These are phyloP conservation scores for Papiliotrema laurentii DNA, from an alignment of 1,284 basidiomycete genomes.

Conservation along the genomic window DNA sequence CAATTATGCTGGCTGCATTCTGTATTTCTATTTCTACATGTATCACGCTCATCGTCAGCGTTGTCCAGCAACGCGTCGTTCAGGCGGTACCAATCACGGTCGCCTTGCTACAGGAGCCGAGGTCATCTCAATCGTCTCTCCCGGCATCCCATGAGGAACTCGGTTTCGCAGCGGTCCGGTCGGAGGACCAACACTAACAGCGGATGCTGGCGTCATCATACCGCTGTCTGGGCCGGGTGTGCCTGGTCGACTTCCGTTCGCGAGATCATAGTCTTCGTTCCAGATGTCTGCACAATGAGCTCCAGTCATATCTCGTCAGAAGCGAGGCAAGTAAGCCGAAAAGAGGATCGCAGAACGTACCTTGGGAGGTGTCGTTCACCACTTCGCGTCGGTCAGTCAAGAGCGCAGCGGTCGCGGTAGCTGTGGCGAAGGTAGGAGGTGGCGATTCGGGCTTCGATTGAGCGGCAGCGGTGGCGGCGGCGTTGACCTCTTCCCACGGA, in stretches of 20 bases:
- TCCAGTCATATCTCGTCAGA: not conserved
- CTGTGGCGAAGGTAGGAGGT: slow-evolving; percentile 41
- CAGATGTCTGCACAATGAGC: slow-evolving; percentile 29
- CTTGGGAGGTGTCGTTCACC: slow-evolving; percentile 37
- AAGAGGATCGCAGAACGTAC: slow-evolving; percentile 11
- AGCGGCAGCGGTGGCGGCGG: slow-evolving; percentile 31
- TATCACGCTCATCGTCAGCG: too few species aligned
- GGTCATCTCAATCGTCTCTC: slow-evolving; percentile 19
- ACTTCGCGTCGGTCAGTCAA: slow-evolving; percentile 36
- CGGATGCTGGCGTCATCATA: slow-evolving; percentile 6
- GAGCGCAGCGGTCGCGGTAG: slow-evolving; percentile 28
- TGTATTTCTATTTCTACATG: too few species aligned
- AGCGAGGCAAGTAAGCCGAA: not conserved
- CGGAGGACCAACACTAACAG: not conserved
- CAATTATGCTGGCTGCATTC: too few species aligned
- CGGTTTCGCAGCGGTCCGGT: slow-evolving; percentile 1
- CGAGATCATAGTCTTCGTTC: slow-evolving; percentile 28
- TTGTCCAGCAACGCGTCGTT: not conserved
- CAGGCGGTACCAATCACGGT: not conserved
- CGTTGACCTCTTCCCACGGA: slow-evolving; percentile 62
- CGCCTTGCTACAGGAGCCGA: slow-evolving; percentile 16
- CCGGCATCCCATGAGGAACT: slow-evolving; percentile 5
- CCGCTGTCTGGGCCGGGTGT: slow-evolving; percentile 23
- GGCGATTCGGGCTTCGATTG: slow-evolving; percentile 25
- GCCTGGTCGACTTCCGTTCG: slow-evolving; percentile 16